Evolutionary conservation across 2,329 filamentous ascomycete genomes (phyloP).

Genomic region (Neonectria ditissima): DNA sequence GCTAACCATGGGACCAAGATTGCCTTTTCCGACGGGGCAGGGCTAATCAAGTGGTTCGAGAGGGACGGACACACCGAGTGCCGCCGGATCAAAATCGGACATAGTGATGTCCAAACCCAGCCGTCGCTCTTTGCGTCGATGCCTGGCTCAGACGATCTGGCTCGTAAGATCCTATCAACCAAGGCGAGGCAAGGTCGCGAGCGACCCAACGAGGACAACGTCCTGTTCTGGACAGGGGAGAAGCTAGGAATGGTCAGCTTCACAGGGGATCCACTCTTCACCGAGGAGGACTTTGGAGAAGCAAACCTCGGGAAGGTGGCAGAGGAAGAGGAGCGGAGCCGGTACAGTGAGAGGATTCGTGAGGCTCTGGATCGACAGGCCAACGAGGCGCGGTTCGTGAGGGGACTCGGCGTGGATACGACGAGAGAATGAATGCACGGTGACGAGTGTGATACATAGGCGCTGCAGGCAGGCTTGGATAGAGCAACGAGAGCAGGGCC

Average conservation of each 20-base stretch:
- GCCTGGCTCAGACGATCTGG: conserved; percentile 76
- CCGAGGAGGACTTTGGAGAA: conserved; percentile 63
- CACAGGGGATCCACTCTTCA: conserved; percentile 63
- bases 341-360: conserved; percentile 79
- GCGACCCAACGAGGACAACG: conserved; percentile 69
- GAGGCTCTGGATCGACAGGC: conserved; percentile 81
- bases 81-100: conserved; percentile 65
- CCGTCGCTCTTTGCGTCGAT: conserved; percentile 64
- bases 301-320: conserved; percentile 57
- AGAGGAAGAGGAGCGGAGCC: conserved; percentile 66
- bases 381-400: conserved; percentile 81
- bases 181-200: conserved; percentile 50
- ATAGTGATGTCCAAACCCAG: conserved; percentile 61
- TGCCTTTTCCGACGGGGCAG: conserved; percentile 85
- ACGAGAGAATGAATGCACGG: conserved; percentile 4
- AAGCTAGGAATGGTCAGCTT: conserved; percentile 80
- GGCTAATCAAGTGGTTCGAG: conserved; percentile 91
- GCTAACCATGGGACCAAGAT: conserved; percentile 84
- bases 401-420: conserved; percentile 63
- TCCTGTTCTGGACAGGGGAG: conserved; percentile 91
- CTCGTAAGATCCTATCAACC: conserved; percentile 81
- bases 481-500: neutral
- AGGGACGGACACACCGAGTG: conserved; percentile 78
- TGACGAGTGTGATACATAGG: conserved; percentile 13
- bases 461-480: conserved; percentile 20